Percentiles rank a stretch among this genome's conserved stretches.
phyloP scores from a whole-genome alignment of 306 rosid genomes.

The Sphenostylis stenocarpa region DNA sequence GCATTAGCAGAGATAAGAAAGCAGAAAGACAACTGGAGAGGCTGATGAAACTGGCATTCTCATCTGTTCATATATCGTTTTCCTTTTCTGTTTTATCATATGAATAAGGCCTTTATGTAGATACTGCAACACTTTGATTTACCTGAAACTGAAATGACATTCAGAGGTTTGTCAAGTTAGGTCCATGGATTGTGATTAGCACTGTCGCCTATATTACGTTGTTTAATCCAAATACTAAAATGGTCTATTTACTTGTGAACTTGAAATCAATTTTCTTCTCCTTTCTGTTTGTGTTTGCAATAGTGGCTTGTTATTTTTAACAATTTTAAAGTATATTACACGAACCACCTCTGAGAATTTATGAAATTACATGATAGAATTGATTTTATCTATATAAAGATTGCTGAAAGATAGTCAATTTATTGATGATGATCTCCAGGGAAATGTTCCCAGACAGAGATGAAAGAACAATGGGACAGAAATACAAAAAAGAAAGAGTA shows the following conservation, averaged over 20 bases:
- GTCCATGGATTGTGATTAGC: constrained; percentile 18
- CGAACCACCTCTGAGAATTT: too few species aligned
- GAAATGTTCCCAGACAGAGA: too few species aligned
- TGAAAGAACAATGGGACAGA: too few species aligned
- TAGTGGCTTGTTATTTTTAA: constrained; percentile 7
- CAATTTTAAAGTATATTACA: neutral
- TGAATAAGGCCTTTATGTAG: constrained; percentile 23
- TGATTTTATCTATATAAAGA: too few species aligned
- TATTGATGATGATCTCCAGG: too few species aligned
- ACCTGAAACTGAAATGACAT: constrained; percentile 17
- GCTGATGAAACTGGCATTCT: constrained; percentile 36
- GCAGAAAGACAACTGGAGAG: constrained; percentile 78
- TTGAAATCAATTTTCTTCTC: constrained; percentile 17
- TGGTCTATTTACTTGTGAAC: constrained; percentile 20
- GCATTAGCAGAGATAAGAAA: constrained; percentile 64
- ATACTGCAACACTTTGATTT: constrained; percentile 11
- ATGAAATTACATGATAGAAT: too few species aligned
- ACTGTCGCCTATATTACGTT: neutral
- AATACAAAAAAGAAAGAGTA: too few species aligned
- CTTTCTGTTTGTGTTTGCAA: constrained; percentile 19
- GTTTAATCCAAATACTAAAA: constrained; percentile 34
- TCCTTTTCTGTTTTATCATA: neutral
- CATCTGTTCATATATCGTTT: neutral
- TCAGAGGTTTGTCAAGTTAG: constrained; percentile 29
- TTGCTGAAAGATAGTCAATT: too few species aligned